These are phyloP conservation scores for Spencermartinsiella europaea DNA, from an alignment of 805 yeast genomes.

Conservation along the genomic window DNA sequence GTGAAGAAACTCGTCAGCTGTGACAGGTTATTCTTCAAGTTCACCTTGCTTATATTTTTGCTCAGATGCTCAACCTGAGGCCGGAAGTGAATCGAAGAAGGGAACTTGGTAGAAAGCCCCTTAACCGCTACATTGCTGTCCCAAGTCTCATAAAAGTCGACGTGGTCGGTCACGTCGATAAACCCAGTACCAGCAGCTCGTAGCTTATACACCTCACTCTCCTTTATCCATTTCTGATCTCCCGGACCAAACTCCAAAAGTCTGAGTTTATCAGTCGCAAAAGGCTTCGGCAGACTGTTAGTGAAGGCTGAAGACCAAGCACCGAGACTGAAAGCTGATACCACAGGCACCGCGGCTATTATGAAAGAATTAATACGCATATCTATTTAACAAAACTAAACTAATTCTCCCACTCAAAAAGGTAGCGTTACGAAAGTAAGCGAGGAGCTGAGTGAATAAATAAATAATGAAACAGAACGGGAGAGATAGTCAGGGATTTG, in stretches of 20 bases:
- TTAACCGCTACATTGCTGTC: neutral
- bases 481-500: too few species aligned
- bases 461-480: too few species aligned
- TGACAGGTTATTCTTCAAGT: constrained; percentile 43
- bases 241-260: constrained; percentile 11
- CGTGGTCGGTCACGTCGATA: constrained; percentile 57
- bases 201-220: constrained; percentile 39
- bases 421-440: too few species aligned
- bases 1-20: constrained; percentile 53
- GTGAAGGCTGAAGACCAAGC: neutral
- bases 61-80: constrained; percentile 40
- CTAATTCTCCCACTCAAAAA: too few species aligned
- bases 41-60: constrained; percentile 40
- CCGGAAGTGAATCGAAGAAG: constrained; percentile 37
- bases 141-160: constrained; percentile 10
- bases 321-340: neutral
- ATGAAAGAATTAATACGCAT: neutral
- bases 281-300: neutral
- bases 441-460: too few species aligned
- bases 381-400: constrained; percentile 27
- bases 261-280: neutral
- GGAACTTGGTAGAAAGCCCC: constrained; percentile 37
- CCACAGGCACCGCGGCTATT: neutral
- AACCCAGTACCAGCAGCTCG: constrained; percentile 46
- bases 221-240: constrained; percentile 30